Evolutionary conservation across 352 stramenopile genomes (phyloP).

Genomic region (Pseudoperonospora humuli): DNA sequence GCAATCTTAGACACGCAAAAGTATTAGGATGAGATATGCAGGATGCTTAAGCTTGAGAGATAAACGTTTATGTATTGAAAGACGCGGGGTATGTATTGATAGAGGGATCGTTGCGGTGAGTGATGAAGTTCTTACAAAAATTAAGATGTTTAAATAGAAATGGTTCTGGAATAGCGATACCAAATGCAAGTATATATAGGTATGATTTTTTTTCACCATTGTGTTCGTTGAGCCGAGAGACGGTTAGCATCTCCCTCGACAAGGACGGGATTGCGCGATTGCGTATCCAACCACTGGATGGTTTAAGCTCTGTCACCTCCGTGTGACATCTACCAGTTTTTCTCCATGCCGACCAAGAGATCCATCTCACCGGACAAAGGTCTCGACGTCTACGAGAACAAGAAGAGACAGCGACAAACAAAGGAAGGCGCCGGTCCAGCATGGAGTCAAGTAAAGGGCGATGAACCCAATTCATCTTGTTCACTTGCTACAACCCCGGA

Average conservation of each 20-base stretch:
- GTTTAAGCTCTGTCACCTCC: slow-evolving; percentile 76
- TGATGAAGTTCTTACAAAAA: no score
- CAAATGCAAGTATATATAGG: slow-evolving; percentile 19
- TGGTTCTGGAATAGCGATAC: no score
- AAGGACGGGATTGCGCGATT: slow-evolving; percentile 86
- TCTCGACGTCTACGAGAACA: not conserved
- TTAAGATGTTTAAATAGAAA: no score
- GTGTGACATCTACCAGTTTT: slow-evolving; percentile 70
- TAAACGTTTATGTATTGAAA: no score
- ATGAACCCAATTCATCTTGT: not conserved
- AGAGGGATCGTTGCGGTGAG: no score
- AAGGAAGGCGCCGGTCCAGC: slow-evolving; percentile 2
- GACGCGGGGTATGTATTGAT: no score
- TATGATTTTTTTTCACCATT: not conserved
- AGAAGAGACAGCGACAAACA: slow-evolving; percentile 11
- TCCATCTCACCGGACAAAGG: not conserved
- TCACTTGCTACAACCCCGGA: not conserved
- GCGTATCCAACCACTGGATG: slow-evolving; percentile 74
- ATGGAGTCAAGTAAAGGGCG: not conserved
- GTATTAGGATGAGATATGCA: no score
- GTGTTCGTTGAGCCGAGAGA: slow-evolving; percentile 93
- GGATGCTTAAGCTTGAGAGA: no score
- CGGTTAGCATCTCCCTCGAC: slow-evolving; percentile 92
- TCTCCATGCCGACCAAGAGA: slow-evolving; percentile 25
- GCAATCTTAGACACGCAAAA: no score